A percentile compares a stretch with the other conserved stretches of the same genome.
phyloP scores from a whole-genome alignment of 306 rosid genomes.

The Trifolium dubium region DNA sequence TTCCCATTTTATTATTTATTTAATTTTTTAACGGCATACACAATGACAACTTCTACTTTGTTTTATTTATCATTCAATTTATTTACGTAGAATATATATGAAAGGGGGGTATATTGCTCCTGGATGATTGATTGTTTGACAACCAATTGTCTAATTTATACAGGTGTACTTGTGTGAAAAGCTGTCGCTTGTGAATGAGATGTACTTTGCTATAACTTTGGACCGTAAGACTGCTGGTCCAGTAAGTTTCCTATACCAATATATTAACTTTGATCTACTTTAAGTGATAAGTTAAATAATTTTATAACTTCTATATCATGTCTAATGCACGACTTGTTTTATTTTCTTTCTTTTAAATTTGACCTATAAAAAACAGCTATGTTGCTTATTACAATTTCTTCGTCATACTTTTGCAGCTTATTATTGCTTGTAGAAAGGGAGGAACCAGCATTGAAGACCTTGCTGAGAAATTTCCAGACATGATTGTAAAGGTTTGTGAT shows the following conservation, averaged over 20 bases:
- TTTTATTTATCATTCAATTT: slow-evolving; percentile 29
- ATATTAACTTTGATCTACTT: slow-evolving; percentile 20
- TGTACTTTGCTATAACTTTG: slow-evolving; percentile 97
- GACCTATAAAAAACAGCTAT: neutral
- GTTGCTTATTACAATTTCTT: slow-evolving; percentile 28
- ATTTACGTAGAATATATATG: neutral
- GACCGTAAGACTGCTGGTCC: slow-evolving; percentile 95
- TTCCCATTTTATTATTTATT: neutral
- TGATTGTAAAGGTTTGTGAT: slow-evolving; percentile 77
- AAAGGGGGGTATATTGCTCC: slow-evolving; percentile 16
- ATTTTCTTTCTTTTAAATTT: slow-evolving; percentile 19
- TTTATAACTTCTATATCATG: slow-evolving; percentile 20
- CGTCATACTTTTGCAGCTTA: slow-evolving; percentile 64
- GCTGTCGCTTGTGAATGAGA: slow-evolving; percentile 89
- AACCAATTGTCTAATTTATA: slow-evolving; percentile 39
- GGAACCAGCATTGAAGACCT: slow-evolving; percentile 99
- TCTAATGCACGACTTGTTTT: neutral
- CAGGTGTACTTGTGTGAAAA: slow-evolving; percentile 93
- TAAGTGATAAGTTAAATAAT: slow-evolving; percentile 13
- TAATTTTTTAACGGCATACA: neutral
- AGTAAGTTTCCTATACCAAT: slow-evolving; percentile 61
- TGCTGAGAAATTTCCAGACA: slow-evolving; percentile 96
- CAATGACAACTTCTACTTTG: slow-evolving; percentile 12
- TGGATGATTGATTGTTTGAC: slow-evolving; percentile 8
- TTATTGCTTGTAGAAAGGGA: slow-evolving; percentile 95